These are phyloP conservation scores for Botrytis sinoallii DNA, from an alignment of 2,329 filamentous ascomycete genomes.

Conservation along the genomic window DNA sequence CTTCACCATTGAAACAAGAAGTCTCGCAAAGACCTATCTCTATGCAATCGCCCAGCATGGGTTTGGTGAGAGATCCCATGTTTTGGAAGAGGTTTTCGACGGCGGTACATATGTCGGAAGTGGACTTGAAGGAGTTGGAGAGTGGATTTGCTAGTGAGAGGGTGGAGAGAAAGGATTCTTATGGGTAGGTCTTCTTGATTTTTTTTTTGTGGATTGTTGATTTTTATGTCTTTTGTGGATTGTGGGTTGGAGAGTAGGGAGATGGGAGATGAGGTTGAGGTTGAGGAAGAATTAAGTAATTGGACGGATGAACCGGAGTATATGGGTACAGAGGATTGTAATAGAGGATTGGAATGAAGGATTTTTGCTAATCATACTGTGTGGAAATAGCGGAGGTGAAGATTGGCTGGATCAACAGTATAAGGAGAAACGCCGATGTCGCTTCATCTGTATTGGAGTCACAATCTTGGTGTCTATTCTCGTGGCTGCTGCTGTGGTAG, in stretches of 20 bases:
- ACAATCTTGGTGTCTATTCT: conserved; percentile 29
- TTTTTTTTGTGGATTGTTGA: neutral
- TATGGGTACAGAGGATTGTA: neutral
- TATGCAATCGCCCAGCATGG: conserved; percentile 25
- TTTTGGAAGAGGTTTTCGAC: conserved; percentile 39
- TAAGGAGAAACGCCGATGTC: conserved; percentile 34
- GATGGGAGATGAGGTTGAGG: neutral
- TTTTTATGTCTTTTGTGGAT: neutral
- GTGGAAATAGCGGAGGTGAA: conserved; percentile 26
- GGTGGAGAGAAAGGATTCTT: conserved; percentile 7
- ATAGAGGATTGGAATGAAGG: neutral
- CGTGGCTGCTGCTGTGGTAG: conserved; percentile 29
- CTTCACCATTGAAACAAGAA: conserved; percentile 37
- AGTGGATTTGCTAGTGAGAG: conserved; percentile 20
- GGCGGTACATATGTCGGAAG: conserved; percentile 35
- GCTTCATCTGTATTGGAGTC: conserved; percentile 29
- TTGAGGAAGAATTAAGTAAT: neutral
- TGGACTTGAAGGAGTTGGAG: conserved; percentile 27
- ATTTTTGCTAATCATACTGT: conserved; percentile 1
- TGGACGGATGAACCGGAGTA: conserved; percentile 25
- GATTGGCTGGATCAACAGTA: conserved; percentile 38
- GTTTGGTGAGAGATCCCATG: conserved; percentile 35
- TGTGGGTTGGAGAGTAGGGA: too few relatives aligned
- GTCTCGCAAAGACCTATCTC: conserved; percentile 20
- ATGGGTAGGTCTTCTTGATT: conserved; percentile 13